phyloP scores from a whole-genome alignment of 2,329 filamentous ascomycete genomes.

The Trichoderma cornu-damae region DNA sequence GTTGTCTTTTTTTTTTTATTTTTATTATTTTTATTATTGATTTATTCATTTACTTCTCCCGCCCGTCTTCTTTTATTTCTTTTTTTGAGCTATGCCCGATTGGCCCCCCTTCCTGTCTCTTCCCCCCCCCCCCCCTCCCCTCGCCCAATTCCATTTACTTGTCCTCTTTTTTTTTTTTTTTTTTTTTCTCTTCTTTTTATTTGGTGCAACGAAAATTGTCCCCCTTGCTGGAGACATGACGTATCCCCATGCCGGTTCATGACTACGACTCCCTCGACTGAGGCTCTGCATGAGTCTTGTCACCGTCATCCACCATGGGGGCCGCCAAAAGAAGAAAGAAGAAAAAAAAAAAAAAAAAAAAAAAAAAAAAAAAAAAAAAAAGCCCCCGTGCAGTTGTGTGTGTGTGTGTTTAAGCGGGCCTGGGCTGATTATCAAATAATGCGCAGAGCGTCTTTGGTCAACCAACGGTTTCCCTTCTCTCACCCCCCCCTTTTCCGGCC shows the following conservation, averaged over 20 bases:
- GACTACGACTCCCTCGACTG: background rate
- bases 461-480: constrained; percentile 14
- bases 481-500: constrained; percentile 1
- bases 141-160: background rate
- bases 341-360: too few relatives aligned
- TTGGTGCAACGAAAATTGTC: too few relatives aligned
- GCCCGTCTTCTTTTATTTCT: background rate
- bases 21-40: too few relatives aligned
- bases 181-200: too few relatives aligned
- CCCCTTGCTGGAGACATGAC: constrained; percentile 5
- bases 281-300: background rate
- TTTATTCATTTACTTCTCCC: too few relatives aligned
- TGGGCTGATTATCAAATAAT: constrained; percentile 17
- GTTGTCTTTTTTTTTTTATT: background rate
- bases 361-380: too few relatives aligned
- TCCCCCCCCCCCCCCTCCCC: too few relatives aligned
- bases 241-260: constrained; percentile 2
- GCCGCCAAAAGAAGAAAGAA: too few relatives aligned
- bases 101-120: too few relatives aligned
- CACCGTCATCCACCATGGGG: background rate
- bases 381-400: background rate
- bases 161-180: background rate
- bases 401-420: constrained; percentile 18
- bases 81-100: constrained; percentile 3
- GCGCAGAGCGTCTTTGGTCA: constrained; percentile 13